Percentiles rank a stretch among this genome's conserved stretches.
These are phyloP conservation scores for Penicillium brasilianum DNA, from an alignment of 2,329 filamentous ascomycete genomes.

Conservation along the genomic window DNA sequence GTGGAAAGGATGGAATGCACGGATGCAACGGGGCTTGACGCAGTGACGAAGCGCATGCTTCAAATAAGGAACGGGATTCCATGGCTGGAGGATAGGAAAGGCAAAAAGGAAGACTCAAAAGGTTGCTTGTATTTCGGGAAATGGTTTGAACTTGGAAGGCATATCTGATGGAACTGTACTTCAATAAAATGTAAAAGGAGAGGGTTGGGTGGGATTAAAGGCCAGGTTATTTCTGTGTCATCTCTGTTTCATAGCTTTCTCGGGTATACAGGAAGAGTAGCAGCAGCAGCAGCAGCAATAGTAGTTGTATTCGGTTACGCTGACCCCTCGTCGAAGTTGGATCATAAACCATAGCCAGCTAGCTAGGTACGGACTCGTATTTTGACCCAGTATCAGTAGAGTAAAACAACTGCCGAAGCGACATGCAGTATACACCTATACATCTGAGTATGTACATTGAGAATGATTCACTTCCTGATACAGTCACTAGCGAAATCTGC, in stretches of 20 bases:
- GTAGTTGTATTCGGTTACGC: too few species aligned
- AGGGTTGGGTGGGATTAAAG: neutral
- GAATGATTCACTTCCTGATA: too few species aligned
- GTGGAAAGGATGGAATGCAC: neutral
- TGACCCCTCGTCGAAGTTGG: neutral
- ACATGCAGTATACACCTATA: too few species aligned
- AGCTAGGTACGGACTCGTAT: too few species aligned
- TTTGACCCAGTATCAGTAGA: too few species aligned
- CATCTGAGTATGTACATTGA: too few species aligned
- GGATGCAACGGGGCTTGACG: neutral
- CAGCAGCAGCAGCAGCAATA: too few species aligned
- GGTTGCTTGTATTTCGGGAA: neutral
- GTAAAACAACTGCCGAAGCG: too few species aligned
- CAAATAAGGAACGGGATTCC: neutral
- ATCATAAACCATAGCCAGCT: too few species aligned
- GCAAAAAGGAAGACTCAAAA: neutral
- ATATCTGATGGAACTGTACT: neutral
- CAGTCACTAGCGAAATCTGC: too few species aligned
- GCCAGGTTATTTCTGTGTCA: neutral
- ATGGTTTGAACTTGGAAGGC: neutral
- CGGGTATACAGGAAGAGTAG: neutral
- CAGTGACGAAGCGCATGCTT: neutral
- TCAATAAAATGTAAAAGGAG: neutral
- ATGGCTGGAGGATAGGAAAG: neutral
- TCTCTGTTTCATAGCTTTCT: neutral